Conservation (phyloP, 306 rosid species). For the Pyrus pyrifolia region DNA sequence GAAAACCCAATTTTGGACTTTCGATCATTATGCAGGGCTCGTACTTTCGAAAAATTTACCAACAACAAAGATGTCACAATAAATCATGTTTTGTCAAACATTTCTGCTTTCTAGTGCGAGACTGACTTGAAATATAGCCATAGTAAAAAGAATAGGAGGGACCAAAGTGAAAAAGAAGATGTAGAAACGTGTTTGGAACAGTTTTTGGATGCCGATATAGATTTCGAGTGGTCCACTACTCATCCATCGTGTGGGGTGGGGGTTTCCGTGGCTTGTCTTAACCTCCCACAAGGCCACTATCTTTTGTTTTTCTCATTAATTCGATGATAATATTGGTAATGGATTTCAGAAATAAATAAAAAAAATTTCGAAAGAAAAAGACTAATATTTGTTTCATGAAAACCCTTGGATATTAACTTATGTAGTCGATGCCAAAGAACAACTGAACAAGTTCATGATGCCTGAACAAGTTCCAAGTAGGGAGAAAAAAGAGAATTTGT, state of each 20-base stretch:
- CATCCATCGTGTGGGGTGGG: not conserved
- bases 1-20: not conserved
- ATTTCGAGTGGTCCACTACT: slow-evolving; percentile 14
- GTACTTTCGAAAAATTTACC: not conserved
- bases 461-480: not conserved
- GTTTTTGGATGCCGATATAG: not conserved
- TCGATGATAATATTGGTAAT: no score
- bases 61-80: not conserved
- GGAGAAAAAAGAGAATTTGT: not conserved
- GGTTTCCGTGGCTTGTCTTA: not conserved
- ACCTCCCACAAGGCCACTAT: not conserved
- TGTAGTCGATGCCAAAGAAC: not conserved
- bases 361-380: no score
- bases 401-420: no score
- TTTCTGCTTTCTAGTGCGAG: no score
- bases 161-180: not conserved
- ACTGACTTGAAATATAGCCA: no score
- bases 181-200: not conserved
- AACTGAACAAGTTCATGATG: not conserved
- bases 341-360: no score
- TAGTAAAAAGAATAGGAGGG: not conserved
- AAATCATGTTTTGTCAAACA: not conserved
- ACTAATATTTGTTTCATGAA: no score
- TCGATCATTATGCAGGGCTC: not conserved
- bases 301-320: not conserved